Base-by-base conservation (phyloP, 768 basidiomycete species). In the Lactifluus echinatus region DNA sequence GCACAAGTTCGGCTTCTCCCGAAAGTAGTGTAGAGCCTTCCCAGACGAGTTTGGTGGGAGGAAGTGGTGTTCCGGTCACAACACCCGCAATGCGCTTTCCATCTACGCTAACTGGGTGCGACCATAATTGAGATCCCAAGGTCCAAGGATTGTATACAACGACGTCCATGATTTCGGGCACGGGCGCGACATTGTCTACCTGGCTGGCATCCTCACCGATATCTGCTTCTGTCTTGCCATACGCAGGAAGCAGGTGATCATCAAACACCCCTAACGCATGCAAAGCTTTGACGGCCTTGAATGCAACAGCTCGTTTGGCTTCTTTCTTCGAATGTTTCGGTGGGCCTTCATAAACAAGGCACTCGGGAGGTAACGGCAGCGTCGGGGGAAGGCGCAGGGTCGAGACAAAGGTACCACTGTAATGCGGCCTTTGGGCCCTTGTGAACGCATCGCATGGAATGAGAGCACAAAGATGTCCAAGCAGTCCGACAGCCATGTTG, bases 221-320 rank as follows among this genome's bases (percentile, higher is more conserved):
- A 28, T 76, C 75, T 29, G 73, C 75, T 4, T 75, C 79, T 39
- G 72, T 72, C 28, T 77, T 69, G 43, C 75, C 76, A 14, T 82
- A 76, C n/a, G 78, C 73, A 0, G 93, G 92, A 10, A 92, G 75
- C 2, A 95, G 77, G 65, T 87, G 84, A 55, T 92, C 84, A 64
- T 94, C 85, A 63, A 93, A 85, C 4, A 89, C 84, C 28, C 85
- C 79, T n/a, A 89, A 71, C 28, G 75, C 73, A 58, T 84, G 79
- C 15, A 95, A 75, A 2, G 74, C 74, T 63, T 80, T 83, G 21
- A 90, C 87, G 2, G 87, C 91, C 59, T 81, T 70, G 67, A 90
- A 94, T 0, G 90, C 87, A 11, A 81, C 90, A 3, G 87, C 86
- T 7, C 92, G 83, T 64, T 83, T 89, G 0, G 93, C 91, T 65